Evolutionary conservation across 352 stramenopile genomes (phyloP).

Genomic region (Halophytophthora polymorphica): DNA sequence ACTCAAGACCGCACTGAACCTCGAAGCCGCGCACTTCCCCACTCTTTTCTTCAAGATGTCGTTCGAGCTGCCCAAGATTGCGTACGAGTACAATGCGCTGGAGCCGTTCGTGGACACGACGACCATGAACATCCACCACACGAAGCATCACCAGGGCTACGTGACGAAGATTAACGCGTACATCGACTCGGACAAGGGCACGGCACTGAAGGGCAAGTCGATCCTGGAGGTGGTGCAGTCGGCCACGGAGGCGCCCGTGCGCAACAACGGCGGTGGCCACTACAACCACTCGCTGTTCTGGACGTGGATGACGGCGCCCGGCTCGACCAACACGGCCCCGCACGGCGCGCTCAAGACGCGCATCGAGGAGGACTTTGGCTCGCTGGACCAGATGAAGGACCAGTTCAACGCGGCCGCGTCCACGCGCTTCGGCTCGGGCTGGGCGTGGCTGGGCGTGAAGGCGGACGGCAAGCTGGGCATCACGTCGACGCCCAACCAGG

Average conservation of each 20-base stretch:
- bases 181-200: slow-evolving; percentile 73
- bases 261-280: slow-evolving; percentile 84
- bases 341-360: slow-evolving; percentile 73
- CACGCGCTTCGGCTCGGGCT: slow-evolving; percentile 89
- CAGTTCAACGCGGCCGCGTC: slow-evolving; percentile 88
- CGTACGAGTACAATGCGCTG: slow-evolving; percentile 86
- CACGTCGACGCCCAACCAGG: slow-evolving; percentile 95
- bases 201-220: slow-evolving; percentile 69
- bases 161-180: slow-evolving; percentile 91
- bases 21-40: neutral
- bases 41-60: slow-evolving; percentile 35
- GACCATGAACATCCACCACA: slow-evolving; percentile 92
- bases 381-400: slow-evolving; percentile 86
- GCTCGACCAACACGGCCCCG: slow-evolving; percentile 78
- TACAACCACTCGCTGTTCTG: slow-evolving; percentile 92
- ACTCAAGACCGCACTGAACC: neutral
- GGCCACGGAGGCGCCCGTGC: slow-evolving; percentile 69
- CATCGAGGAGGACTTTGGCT: slow-evolving; percentile 90
- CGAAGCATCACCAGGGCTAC: slow-evolving; percentile 90
- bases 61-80: slow-evolving; percentile 77
- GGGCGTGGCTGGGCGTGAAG: slow-evolving; percentile 88
- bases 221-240: slow-evolving; percentile 77
- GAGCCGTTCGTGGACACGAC: slow-evolving; percentile 87
- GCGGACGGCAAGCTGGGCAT: slow-evolving; percentile 91
- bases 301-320: slow-evolving; percentile 88